These are phyloP conservation scores for Croton setiger DNA, from an alignment of 441 rosid species.

Conservation along the genomic window DNA sequence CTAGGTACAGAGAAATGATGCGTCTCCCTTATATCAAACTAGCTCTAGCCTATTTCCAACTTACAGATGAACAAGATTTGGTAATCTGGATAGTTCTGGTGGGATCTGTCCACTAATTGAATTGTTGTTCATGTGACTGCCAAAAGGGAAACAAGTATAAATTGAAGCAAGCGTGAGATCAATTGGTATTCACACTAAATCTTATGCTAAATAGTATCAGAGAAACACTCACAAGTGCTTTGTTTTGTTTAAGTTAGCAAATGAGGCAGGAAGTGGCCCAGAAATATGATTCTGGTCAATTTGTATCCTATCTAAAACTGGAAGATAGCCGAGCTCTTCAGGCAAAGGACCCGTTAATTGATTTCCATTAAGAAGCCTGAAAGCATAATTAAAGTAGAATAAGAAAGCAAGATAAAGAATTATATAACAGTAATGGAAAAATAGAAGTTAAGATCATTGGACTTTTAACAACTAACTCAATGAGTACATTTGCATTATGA, in stretches of 20 bases:
- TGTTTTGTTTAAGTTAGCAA: conserved; percentile 78
- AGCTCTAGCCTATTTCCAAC: conserved; percentile 33
- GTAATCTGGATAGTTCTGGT: conserved; percentile 70
- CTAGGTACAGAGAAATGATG: conserved; percentile 3
- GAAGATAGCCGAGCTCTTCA: conserved; percentile 84
- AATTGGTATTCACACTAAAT: not conserved
- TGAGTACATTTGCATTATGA: not conserved
- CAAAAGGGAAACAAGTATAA: conserved; percentile 27
- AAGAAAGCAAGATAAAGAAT: conserved; percentile 6
- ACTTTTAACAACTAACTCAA: not conserved
- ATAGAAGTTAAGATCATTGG: not conserved
- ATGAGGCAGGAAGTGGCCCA: conserved; percentile 74
- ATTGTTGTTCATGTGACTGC: conserved; percentile 98
- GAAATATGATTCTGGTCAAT: conserved; percentile 87
- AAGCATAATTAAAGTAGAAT: conserved; percentile 24
- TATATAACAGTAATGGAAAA: not conserved
- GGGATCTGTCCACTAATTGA: conserved; percentile 95
- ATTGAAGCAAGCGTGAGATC: not conserved
- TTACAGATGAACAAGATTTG: conserved; percentile 91
- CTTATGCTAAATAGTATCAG: conserved; percentile 13
- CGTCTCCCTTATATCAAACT: conserved; percentile 11
- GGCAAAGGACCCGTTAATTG: conserved; percentile 67
- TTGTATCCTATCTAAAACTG: conserved; percentile 86
- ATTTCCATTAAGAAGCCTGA: conserved; percentile 94
- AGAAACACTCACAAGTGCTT: conserved; percentile 78